These are phyloP conservation scores for Hypoxylon intermedium DNA, from an alignment of 495 filamentous ascomycete genomes.

Conservation along the genomic window DNA sequence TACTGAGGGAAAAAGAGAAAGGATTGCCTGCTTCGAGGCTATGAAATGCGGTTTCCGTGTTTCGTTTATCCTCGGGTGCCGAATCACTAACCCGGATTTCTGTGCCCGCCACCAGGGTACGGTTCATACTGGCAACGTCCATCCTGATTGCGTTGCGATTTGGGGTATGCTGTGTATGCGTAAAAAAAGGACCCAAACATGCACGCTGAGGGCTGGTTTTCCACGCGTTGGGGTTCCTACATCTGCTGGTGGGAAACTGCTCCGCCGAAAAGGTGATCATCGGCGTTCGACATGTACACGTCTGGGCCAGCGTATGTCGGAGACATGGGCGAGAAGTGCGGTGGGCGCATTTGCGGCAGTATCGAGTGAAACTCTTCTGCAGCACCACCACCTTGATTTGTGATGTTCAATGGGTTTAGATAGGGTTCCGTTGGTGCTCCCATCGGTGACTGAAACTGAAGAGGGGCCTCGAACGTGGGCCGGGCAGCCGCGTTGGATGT, in stretches of 20 bases:
- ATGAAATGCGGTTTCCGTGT: too few relatives aligned
- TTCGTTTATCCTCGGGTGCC: too few relatives aligned
- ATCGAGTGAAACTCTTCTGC: slow-evolving; percentile 8
- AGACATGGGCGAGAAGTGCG: slow-evolving; percentile 15
- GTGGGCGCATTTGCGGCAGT: slow-evolving; percentile 22
- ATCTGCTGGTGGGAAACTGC: slow-evolving; percentile 33
- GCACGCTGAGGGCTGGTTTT: not conserved
- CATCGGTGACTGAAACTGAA: slow-evolving; percentile 18
- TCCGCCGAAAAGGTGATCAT: slow-evolving; percentile 19
- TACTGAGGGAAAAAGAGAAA: too few relatives aligned
- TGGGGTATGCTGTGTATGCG: not conserved
- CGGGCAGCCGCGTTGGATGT: slow-evolving; percentile 7
- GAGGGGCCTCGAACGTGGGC: slow-evolving; percentile 6
- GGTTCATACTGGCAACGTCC: too few relatives aligned
- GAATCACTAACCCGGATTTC: too few relatives aligned
- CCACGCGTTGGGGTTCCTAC: slow-evolving; percentile 24
- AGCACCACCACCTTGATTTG: not conserved
- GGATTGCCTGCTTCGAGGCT: too few relatives aligned
- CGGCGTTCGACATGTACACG: slow-evolving; percentile 27
- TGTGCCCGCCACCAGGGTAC: too few relatives aligned
- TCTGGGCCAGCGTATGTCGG: slow-evolving; percentile 31
- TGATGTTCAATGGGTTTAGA: slow-evolving; percentile 27
- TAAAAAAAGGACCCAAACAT: not conserved
- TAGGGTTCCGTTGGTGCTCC: slow-evolving; percentile 24
- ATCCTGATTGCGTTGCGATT: too few relatives aligned